These are phyloP conservation scores for Magnolia kwangsiensis DNA, from an alignment of 164 flowering plant genomes.

Conservation along the genomic window DNA sequence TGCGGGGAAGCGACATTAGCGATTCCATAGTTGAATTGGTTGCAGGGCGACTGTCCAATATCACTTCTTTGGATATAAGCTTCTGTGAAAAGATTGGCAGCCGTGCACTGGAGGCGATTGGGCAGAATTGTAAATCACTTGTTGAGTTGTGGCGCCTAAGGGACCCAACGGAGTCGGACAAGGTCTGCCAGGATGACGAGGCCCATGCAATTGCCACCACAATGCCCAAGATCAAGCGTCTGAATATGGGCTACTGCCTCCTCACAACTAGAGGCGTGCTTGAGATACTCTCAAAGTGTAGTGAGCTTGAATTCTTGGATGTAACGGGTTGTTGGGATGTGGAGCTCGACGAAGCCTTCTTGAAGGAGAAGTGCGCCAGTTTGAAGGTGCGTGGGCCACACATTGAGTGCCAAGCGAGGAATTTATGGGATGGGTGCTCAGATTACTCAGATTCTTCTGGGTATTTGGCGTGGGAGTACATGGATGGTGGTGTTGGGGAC, in stretches of 20 bases:
- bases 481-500: constrained; percentile 28
- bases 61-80: constrained; percentile 61
- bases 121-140: constrained; percentile 57
- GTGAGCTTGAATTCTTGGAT: constrained; percentile 53
- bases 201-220: constrained; percentile 74
- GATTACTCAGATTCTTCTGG: constrained; percentile 32
- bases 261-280: constrained; percentile 31
- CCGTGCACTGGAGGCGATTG: constrained; percentile 46
- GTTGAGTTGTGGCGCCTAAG: constrained; percentile 41
- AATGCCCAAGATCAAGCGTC: constrained; percentile 69
- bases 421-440: constrained; percentile 38
- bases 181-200: constrained; percentile 53
- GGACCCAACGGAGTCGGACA: constrained; percentile 49
- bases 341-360: constrained; percentile 37
- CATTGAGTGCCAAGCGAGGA: constrained; percentile 23
- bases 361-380: constrained; percentile 25
- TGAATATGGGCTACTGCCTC: constrained; percentile 55
- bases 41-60: constrained; percentile 37
- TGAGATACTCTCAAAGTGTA: constrained; percentile 24
- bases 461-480: constrained; percentile 41
- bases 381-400: constrained; percentile 39
- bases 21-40: constrained; percentile 49
- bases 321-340: constrained; percentile 70
- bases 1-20: constrained; percentile 55
- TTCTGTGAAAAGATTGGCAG: constrained; percentile 48